Evolutionary conservation across 139 green algal species (phyloP).

Genomic region (Micractinium sp.): DNA sequence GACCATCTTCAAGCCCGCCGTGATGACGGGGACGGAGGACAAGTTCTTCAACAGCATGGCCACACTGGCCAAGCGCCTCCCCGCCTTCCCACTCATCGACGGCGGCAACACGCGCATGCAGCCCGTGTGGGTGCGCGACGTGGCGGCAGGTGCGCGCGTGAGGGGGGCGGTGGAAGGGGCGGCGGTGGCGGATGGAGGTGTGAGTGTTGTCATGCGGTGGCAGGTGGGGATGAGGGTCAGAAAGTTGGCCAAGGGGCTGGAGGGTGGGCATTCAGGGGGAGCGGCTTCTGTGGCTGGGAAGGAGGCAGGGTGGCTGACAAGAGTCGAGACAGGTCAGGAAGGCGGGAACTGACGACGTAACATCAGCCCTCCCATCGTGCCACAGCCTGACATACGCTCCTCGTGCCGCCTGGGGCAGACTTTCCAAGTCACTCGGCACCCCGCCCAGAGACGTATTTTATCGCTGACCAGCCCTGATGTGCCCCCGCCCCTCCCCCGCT

Average conservation of each 20-base stretch:
- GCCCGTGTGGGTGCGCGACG: constrained; percentile 79
- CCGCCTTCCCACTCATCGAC: constrained; percentile 79
- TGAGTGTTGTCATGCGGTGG: neutral
- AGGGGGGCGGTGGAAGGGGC: neutral
- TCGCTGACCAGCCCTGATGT: neutral
- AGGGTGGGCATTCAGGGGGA: too few relatives aligned
- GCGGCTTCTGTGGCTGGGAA: too few relatives aligned
- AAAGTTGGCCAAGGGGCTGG: too few relatives aligned
- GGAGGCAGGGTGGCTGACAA: too few relatives aligned
- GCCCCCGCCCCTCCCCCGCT: too few relatives aligned
- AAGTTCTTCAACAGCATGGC: constrained; percentile 89
- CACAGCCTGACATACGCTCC: neutral
- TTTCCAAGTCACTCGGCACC: too few relatives aligned
- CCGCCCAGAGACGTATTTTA: too few relatives aligned
- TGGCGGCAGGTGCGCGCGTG: constrained; percentile 52
- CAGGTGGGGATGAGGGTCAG: neutral
- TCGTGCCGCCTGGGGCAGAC: neutral
- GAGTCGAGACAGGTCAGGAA: too few relatives aligned
- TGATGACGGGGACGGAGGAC: constrained; percentile 94
- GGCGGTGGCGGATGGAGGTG: neutral
- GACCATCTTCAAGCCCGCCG: constrained; percentile 80
- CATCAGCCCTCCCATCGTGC: too few relatives aligned
- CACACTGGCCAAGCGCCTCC: constrained; percentile 62
- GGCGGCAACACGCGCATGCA: constrained; percentile 66
- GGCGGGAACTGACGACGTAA: too few relatives aligned